Base-by-base conservation (phyloP, 768 basidiomycete genomes). In the Lactifluus echinatus region DNA sequence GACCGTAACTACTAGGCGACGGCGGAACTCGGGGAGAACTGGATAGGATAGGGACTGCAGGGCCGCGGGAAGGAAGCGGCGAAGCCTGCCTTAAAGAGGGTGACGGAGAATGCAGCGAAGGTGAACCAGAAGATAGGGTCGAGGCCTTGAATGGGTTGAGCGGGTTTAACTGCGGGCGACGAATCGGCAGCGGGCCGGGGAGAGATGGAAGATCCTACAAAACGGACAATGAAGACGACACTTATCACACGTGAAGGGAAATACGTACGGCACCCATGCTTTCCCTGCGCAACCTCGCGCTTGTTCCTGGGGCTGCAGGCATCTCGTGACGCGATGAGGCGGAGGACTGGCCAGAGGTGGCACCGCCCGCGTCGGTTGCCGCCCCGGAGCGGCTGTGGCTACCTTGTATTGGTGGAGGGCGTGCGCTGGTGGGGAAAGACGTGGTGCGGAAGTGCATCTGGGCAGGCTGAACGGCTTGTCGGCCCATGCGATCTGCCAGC, bases 121-220 rank as follows among this genome's bases (percentile, higher is more conserved):
- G 75, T 7, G 77, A 76, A 8, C 76, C 76, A 0, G 19, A 60
- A 3, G 78, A 79, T 12, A 79, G 70, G 0, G 79, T 76, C 10
- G 76, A 74, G 6, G 77, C 74, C 63, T 78, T 79, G 73, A 79
- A 79, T 15, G 77, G 75, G 55, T 76, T 72, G 2, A 78, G 71
- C 0, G 72, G 64, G 33, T 69, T 72, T 21, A 79, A 70, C 26
- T 70, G 71, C 3, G 75, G 71, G 44, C 68, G 70, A 15, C 77
- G 75, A n/a, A 79, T 77, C 3, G 76, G 76, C 12, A 78, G 55
- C 6, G 75, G 69, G 26, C 70, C 69, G 1, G 75, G 71, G 8
- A 68, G 64, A 53, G 75, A 69, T 37, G 71, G 73, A 31, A 69
- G 68, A 61, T 75, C 70, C 73, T 73, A 48, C 24, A 28, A 14